phyloP scores from a whole-genome alignment of 768 basidiomycete species.

The Leucogyrophana mollusca region DNA sequence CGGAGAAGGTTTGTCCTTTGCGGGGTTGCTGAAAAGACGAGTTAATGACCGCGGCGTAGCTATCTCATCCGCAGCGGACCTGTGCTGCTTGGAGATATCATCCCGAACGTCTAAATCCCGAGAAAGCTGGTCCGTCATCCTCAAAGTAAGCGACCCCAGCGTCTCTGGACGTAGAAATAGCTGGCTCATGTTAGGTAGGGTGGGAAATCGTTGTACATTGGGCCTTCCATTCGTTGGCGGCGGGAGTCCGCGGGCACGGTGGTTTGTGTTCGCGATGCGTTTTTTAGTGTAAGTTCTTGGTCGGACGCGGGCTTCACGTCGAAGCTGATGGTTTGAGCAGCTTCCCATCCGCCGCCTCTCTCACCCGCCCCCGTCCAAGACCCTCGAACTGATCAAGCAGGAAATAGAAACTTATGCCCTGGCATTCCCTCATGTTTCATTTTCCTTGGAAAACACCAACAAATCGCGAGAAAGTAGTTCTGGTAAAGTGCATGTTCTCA shows the following conservation, averaged over 20 bases:
- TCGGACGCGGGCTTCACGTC: neutral
- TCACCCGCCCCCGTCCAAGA: slow-evolving; percentile 57
- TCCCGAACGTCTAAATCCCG: slow-evolving; percentile 65
- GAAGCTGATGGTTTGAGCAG: slow-evolving; percentile 35
- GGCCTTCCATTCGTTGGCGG: slow-evolving; percentile 74
- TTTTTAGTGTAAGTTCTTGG: slow-evolving; percentile 67
- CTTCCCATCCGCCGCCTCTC: slow-evolving; percentile 78
- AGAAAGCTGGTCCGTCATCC: slow-evolving; percentile 73
- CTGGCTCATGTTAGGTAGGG: slow-evolving; percentile 42
- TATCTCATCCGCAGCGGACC: slow-evolving; percentile 76
- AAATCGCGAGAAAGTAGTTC: slow-evolving; percentile 33
- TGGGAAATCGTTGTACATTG: slow-evolving; percentile 64
- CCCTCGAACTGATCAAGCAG: slow-evolving; percentile 64
- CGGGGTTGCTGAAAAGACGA: neutral
- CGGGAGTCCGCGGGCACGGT: slow-evolving; percentile 75
- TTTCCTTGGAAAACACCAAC: slow-evolving; percentile 60
- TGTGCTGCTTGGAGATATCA: slow-evolving; percentile 79
- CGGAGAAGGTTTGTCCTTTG: slow-evolving; percentile 71
- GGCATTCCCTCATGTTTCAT: slow-evolving; percentile 67
- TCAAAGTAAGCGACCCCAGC: slow-evolving; percentile 54
- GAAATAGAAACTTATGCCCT: slow-evolving; percentile 75
- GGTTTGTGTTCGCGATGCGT: slow-evolving; percentile 84
- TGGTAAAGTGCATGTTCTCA: slow-evolving; percentile 47
- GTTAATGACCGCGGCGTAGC: slow-evolving; percentile 44
- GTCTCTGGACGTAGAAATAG: neutral